Evolutionary conservation across 768 basidiomycete genomes (phyloP).

Genomic region (Phanerodontia chrysosporium): DNA sequence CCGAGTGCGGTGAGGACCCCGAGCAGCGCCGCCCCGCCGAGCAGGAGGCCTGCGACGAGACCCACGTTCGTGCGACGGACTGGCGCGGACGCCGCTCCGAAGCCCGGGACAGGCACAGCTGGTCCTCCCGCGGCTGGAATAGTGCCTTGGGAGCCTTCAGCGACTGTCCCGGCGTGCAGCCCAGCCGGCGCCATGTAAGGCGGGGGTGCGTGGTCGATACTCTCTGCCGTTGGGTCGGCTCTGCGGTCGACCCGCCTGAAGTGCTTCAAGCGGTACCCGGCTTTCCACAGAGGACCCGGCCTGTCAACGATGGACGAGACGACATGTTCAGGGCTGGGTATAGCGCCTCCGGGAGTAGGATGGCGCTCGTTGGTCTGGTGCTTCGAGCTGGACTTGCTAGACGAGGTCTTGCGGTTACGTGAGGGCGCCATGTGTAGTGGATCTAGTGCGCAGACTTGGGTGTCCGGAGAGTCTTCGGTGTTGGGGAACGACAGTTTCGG

Average conservation of each 20-base stretch:
- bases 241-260: not conserved
- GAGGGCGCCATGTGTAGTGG: not conserved
- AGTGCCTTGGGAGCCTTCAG: not conserved
- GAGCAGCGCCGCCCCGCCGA: not conserved
- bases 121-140: not conserved
- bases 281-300: not conserved
- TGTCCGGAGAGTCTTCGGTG: not conserved
- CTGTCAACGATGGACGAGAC: not conserved
- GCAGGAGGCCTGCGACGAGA: constrained; percentile 5
- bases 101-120: not conserved
- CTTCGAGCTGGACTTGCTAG: not conserved
- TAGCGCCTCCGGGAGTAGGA: not conserved
- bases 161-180: constrained; percentile 10
- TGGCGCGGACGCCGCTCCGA: not conserved
- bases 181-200: constrained; percentile 7
- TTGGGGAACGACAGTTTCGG: not conserved
- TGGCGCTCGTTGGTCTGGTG: not conserved
- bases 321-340: not conserved
- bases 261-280: not conserved
- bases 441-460: not conserved
- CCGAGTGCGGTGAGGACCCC: not conserved
- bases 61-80: constrained; percentile 3
- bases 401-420: not conserved
- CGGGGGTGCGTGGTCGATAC: constrained; percentile 6
- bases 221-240: not conserved